These are phyloP conservation scores for Parachaetomium inaequale DNA, from an alignment of 495 filamentous ascomycete species.

Conservation along the genomic window DNA sequence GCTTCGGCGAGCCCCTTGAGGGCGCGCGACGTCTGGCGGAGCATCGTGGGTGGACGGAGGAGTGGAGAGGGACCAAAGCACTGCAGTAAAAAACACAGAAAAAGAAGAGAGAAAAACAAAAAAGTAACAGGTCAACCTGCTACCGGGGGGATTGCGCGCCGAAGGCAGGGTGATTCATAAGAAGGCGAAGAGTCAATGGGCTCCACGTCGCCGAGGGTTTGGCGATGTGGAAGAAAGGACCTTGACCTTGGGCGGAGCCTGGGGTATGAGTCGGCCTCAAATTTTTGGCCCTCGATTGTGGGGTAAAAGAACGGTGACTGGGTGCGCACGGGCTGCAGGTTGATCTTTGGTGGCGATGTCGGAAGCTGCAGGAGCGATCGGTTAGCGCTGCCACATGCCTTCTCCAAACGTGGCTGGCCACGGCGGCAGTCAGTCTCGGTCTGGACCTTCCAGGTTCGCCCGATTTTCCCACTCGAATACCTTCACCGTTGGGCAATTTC, in stretches of 20 bases:
- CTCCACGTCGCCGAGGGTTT: constrained; percentile 3
- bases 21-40: constrained; percentile 44
- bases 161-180: constrained; percentile 16
- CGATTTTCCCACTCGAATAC: background rate
- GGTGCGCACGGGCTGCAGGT: constrained; percentile 21
- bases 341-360: constrained; percentile 31
- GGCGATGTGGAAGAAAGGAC: constrained; percentile 21
- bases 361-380: constrained; percentile 11
- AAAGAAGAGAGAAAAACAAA: constrained; percentile 18
- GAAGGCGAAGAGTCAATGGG: constrained; percentile 22
- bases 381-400: background rate
- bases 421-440: background rate
- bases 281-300: constrained; percentile 31
- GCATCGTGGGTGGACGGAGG: constrained; percentile 32
- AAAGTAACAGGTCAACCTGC: constrained; percentile 18
- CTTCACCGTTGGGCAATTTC: background rate
- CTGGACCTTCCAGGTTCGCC: background rate
- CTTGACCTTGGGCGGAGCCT: constrained; percentile 18
- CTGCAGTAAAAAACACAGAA: constrained; percentile 8
- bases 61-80: constrained; percentile 18
- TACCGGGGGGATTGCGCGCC: constrained; percentile 10
- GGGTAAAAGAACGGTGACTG: constrained; percentile 22
- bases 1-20: constrained; percentile 41
- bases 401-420: background rate
- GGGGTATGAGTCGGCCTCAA: constrained; percentile 26